Evolutionary conservation across 2,329 filamentous ascomycete genomes (phyloP).

Genomic region (Botrytis hyacinthi): DNA sequence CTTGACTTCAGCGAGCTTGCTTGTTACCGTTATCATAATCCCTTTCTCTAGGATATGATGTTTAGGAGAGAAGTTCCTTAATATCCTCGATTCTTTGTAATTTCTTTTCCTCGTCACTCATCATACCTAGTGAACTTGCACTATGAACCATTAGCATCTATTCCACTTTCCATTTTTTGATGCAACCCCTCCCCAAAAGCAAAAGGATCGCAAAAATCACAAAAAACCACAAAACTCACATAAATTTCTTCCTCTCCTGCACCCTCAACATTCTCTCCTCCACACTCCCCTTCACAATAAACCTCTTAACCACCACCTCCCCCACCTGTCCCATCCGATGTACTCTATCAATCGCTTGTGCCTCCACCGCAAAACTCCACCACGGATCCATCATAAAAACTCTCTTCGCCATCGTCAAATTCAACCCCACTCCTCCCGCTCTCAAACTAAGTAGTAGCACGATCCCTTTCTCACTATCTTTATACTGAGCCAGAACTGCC

Average conservation of each 20-base stretch:
- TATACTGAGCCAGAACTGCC: slow-evolving; percentile 73
- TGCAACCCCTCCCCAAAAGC: too few relatives aligned
- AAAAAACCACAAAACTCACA: slow-evolving; percentile 56
- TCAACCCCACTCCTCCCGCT: slow-evolving; percentile 90
- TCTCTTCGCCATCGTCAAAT: slow-evolving; percentile 81
- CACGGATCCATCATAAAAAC: slow-evolving; percentile 99
- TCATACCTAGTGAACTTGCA: slow-evolving; percentile 92
- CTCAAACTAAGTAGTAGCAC: slow-evolving; percentile 81
- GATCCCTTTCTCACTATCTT: slow-evolving; percentile 57
- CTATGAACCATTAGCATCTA: too few relatives aligned
- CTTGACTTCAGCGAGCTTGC: neutral
- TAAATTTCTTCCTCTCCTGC: slow-evolving; percentile 94
- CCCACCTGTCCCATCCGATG: slow-evolving; percentile 93
- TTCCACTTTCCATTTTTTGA: too few relatives aligned
- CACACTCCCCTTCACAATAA: slow-evolving; percentile 86
- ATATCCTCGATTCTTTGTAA: slow-evolving; percentile 90
- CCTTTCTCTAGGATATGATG: neutral
- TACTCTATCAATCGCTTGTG: slow-evolving; percentile 95
- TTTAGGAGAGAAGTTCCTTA: slow-evolving; percentile 66
- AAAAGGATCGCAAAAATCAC: neutral
- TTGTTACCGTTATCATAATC: neutral
- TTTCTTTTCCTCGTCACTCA: slow-evolving; percentile 90
- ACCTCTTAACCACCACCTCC: slow-evolving; percentile 82
- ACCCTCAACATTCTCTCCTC: slow-evolving; percentile 93
- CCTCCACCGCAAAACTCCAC: slow-evolving; percentile 98